Conservation (phyloP, 441 rosid genomes). For the Arabidopsis hybrid region DNA sequence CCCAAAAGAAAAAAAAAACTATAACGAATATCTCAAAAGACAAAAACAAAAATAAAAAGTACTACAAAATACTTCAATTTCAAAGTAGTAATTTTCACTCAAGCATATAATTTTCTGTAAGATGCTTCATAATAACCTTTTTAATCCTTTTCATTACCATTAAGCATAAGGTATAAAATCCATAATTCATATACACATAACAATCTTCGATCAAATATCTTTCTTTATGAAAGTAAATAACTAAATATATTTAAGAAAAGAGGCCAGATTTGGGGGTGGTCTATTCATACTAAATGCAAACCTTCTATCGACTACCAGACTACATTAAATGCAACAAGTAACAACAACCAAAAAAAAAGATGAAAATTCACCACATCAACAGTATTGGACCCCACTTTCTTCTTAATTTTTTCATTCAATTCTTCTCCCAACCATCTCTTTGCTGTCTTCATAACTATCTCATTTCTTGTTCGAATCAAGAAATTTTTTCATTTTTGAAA, state of each 20-base stretch:
- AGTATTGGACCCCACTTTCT: slow-evolving; percentile 31
- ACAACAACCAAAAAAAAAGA: slow-evolving; percentile 1
- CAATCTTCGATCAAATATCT: too few relatives aligned
- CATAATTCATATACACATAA: too few relatives aligned
- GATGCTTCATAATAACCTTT: neutral
- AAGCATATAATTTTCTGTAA: neutral
- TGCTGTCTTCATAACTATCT: slow-evolving; percentile 49
- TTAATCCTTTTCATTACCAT: neutral
- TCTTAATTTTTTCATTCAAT: slow-evolving; percentile 44
- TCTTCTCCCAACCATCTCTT: slow-evolving; percentile 49
- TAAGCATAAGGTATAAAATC: neutral
- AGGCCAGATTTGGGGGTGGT: slow-evolving; percentile 17
- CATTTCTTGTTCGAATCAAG: slow-evolving; percentile 43
- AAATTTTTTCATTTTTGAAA: neutral
- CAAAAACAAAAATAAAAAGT: neutral
- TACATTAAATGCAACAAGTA: slow-evolving; percentile 37
- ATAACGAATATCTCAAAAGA: neutral
- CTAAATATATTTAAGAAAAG: neutral
- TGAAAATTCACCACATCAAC: slow-evolving; percentile 38
- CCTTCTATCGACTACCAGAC: slow-evolving; percentile 47
- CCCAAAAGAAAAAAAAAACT: neutral
- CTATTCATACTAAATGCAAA: slow-evolving; percentile 44
- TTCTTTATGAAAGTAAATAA: neutral
- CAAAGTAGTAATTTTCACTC: neutral
- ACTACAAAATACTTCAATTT: neutral